Evolutionary conservation across 805 yeast species (phyloP).

Genomic region (Cyberlindnera sargentensis): DNA sequence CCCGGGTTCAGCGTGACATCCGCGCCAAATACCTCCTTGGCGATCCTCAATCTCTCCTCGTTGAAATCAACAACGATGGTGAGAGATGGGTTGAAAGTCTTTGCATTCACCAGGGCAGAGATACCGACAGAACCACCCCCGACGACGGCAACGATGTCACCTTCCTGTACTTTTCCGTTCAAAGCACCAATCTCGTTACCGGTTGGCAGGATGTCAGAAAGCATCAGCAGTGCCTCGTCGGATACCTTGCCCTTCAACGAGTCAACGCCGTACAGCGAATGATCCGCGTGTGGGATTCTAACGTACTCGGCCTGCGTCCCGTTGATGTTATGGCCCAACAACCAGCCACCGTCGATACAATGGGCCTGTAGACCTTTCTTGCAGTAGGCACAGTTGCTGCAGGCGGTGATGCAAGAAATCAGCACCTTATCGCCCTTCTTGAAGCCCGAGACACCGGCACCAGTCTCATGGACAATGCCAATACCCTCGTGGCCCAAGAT

Average conservation of each 20-base stretch:
- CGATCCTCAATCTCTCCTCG: conserved; percentile 51
- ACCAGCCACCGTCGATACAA: conserved; percentile 50
- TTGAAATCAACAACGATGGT: conserved; percentile 54
- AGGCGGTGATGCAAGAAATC: conserved; percentile 60
- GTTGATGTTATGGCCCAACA: conserved; percentile 49
- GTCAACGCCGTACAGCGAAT: conserved; percentile 27
- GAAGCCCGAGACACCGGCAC: conserved; percentile 40
- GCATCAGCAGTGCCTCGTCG: conserved; percentile 51
- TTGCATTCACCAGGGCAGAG: conserved; percentile 51
- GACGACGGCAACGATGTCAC: conserved; percentile 55
- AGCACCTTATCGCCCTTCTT: conserved; percentile 52
- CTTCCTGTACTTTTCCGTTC: conserved; percentile 42
- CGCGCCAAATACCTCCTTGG: conserved; percentile 52
- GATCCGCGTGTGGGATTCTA: conserved; percentile 45
- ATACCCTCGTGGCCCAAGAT: conserved; percentile 62
- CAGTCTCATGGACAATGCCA: conserved; percentile 44
- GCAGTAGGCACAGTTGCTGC: conserved; percentile 54
- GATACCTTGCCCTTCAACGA: conserved; percentile 28
- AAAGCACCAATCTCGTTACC: conserved; percentile 63
- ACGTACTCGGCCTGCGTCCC: conserved; percentile 64
- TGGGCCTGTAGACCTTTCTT: conserved; percentile 51
- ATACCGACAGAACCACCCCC: conserved; percentile 68
- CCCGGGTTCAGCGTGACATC: conserved; percentile 48
- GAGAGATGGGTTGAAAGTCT: conserved; percentile 45
- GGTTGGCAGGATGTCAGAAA: conserved; percentile 60